These are phyloP conservation scores for Priceomyces haplophilus DNA, from an alignment of 805 yeast genomes.

Conservation along the genomic window DNA sequence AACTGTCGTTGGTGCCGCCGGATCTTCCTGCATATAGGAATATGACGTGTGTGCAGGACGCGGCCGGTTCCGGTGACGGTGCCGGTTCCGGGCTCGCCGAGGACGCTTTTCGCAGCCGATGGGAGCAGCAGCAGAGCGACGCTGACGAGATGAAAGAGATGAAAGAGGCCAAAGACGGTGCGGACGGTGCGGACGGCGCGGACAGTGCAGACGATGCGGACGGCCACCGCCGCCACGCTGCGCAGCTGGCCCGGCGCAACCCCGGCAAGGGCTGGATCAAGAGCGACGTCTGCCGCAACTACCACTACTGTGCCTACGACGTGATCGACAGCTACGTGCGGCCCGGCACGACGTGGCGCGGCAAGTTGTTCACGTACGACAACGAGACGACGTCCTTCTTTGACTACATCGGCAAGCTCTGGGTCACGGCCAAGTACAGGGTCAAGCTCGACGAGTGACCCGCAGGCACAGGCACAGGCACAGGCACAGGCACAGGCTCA, in stretches of 20 bases:
- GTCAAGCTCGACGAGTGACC: too few relatives aligned
- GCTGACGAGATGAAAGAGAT: constrained; percentile 19
- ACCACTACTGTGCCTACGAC: constrained; percentile 41
- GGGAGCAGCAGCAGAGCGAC: too few relatives aligned
- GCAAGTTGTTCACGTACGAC: constrained; percentile 23
- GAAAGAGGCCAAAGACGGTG: constrained; percentile 32
- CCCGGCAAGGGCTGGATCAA: constrained; percentile 47
- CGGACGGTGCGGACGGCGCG: constrained; percentile 14
- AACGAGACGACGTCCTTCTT: constrained; percentile 12
- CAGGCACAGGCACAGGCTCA: too few relatives aligned
- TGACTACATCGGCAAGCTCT: constrained; percentile 34
- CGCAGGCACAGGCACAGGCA: too few relatives aligned
- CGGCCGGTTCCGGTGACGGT: too few relatives aligned
- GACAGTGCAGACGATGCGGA: too few relatives aligned
- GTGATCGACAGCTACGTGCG: constrained; percentile 17
- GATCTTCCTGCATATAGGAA: constrained; percentile 28
- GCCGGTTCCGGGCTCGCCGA: too few relatives aligned
- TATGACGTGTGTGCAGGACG: constrained; percentile 17
- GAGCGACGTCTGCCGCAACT: constrained; percentile 31
- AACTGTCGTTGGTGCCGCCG: constrained; percentile 42
- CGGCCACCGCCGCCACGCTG: too few relatives aligned
- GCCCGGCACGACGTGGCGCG: constrained; percentile 14
- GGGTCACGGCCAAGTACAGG: constrained; percentile 25
- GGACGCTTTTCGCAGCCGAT: too few relatives aligned
- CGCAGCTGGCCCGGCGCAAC: constrained; percentile 20